phyloP scores from a whole-genome alignment of 495 filamentous ascomycete species.

The Evernia prunastri region DNA sequence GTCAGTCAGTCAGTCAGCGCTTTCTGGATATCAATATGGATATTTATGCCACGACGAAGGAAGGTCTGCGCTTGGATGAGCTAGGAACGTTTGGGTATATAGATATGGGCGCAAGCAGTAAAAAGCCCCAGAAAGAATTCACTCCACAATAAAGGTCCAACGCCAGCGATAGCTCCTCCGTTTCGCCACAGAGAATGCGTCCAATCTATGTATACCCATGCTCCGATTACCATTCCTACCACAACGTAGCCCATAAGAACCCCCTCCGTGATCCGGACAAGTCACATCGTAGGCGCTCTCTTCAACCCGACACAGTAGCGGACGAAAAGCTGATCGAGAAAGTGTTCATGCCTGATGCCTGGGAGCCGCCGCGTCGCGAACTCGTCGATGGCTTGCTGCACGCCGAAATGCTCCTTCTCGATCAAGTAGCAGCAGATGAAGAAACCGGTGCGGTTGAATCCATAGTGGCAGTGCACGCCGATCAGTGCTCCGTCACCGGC shows the following conservation, averaged over 20 bases:
- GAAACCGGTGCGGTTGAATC: conserved; percentile 87
- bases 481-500: conserved; percentile 45
- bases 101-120: not conserved
- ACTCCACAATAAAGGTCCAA: not conserved
- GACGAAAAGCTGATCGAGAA: conserved; percentile 78
- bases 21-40: not conserved
- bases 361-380: conserved; percentile 69
- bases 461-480: conserved; percentile 93
- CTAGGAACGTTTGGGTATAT: not conserved
- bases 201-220: not conserved
- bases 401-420: conserved; percentile 63
- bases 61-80: not conserved
- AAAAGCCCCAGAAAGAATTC: not conserved
- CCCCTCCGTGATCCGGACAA: not conserved
- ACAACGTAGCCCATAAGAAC: not conserved
- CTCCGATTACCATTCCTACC: not conserved
- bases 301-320: conserved; percentile 60
- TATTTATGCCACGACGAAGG: not conserved
- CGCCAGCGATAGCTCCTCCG: not conserved
- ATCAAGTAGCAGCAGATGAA: conserved; percentile 88
- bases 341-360: conserved; percentile 85
- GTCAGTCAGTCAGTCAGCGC: too few relatives aligned
- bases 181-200: not conserved
- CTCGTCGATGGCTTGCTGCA: conserved; percentile 73
- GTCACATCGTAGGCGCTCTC: conserved; percentile 46